Conservation (phyloP, 345 rosid genomes). For the Arabidopsis suecica region DNA sequence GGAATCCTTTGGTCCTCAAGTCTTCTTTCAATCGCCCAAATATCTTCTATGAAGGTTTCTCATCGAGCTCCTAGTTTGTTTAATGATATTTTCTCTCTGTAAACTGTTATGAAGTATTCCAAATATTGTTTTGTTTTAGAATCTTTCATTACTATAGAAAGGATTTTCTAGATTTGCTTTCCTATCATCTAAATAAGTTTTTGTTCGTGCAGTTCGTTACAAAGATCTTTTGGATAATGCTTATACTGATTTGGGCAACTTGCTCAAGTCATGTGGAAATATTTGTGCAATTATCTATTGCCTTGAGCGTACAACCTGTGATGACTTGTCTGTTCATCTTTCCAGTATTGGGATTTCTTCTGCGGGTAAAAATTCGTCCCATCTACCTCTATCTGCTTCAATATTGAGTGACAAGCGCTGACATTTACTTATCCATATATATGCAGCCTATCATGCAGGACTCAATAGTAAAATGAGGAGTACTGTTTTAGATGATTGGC, state of each 20-base stretch:
- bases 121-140: background rate
- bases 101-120: constrained; percentile 16
- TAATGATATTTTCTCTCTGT: constrained; percentile 6
- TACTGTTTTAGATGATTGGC: constrained; percentile 87
- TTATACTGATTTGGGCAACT: constrained; percentile 71
- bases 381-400: constrained; percentile 7
- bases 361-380: constrained; percentile 61
- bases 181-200: constrained; percentile 48
- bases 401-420: background rate
- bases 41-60: constrained; percentile 86
- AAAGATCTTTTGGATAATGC: constrained; percentile 84
- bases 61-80: constrained; percentile 25
- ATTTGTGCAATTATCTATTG: constrained; percentile 92
- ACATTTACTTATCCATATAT: constrained; percentile 29
- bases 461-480: constrained; percentile 78
- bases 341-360: constrained; percentile 75
- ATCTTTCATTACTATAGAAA: constrained; percentile 1
- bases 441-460: constrained; percentile 95
- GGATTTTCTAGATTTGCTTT: background rate
- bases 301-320: constrained; percentile 94
- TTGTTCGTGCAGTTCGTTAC: constrained; percentile 74
- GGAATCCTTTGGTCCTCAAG: constrained; percentile 76
- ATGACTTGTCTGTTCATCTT: constrained; percentile 78
- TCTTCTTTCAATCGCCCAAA: constrained; percentile 97
- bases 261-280: constrained; percentile 69